Evolutionary conservation across 495 filamentous ascomycete genomes (phyloP).

Genomic region (Trichoderma gamsii): DNA sequence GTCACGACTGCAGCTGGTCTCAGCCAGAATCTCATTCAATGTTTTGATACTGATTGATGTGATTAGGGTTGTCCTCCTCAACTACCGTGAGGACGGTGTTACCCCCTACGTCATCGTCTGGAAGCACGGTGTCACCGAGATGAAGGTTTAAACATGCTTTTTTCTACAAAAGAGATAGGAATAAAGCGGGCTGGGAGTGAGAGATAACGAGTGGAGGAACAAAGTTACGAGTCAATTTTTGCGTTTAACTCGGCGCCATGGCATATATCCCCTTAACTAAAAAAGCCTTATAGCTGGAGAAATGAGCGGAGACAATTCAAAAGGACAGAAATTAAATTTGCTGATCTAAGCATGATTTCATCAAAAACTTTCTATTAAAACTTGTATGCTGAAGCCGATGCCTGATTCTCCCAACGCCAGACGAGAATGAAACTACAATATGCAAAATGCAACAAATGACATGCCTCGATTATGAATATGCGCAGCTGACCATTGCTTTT

Average conservation of each 20-base stretch:
- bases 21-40: background rate
- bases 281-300: conserved; percentile 13
- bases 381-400: background rate
- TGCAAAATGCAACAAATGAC: conserved; percentile 7
- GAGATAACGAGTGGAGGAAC: conserved; percentile 15
- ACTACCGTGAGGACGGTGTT: conserved; percentile 93
- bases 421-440: background rate
- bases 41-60: conserved; percentile 22
- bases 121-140: conserved; percentile 87
- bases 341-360: background rate
- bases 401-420: conserved; percentile 12
- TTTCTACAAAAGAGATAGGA: background rate
- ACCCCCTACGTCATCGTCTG: conserved; percentile 87
- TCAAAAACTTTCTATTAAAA: background rate
- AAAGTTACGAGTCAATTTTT: conserved; percentile 12
- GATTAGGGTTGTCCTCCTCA: conserved; percentile 79
- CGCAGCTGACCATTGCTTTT: background rate
- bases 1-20: conserved; percentile 25
- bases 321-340: background rate
- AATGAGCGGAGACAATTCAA: conserved; percentile 11
- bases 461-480: background rate
- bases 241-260: conserved; percentile 17
- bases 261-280: conserved; percentile 6
- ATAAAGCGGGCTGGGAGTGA: background rate
- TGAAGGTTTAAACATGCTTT: conserved; percentile 70